Percentiles rank a stretch among this genome's conserved stretches.
Conservation (phyloP, 2,329 filamentous ascomycete genomes). For the Curvularia verruculosa region DNA sequence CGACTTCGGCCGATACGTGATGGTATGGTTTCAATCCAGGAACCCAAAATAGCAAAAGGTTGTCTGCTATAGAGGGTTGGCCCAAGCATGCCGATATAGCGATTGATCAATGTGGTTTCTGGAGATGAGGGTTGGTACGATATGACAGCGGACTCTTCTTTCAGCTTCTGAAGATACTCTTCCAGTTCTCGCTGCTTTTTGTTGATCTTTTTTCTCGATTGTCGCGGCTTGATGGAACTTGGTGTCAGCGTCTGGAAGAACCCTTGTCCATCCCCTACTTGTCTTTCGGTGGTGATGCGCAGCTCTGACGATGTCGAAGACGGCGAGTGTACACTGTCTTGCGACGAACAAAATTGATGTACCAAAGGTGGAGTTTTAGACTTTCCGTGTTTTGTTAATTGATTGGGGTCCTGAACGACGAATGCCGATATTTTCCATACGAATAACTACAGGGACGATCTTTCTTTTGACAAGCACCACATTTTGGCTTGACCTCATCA, state of each 20-base stretch:
- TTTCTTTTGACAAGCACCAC: conserved; percentile 36
- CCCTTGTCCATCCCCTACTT: conserved; percentile 32
- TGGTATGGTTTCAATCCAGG: conserved; percentile 39
- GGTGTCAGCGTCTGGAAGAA: conserved; percentile 36
- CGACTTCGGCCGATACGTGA: conserved; percentile 33
- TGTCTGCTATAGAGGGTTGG: conserved; percentile 17
- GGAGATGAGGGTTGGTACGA: conserved; percentile 21
- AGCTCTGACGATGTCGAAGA: conserved; percentile 18
- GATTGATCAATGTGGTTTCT: conserved; percentile 28
- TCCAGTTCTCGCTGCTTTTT: conserved; percentile 25
- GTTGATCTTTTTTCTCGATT: conserved; percentile 20
- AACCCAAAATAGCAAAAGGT: conserved; percentile 35
- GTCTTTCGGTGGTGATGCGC: conserved; percentile 26
- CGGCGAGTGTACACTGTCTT: conserved; percentile 1
- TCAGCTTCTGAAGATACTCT: conserved; percentile 21
- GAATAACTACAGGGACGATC: conserved; percentile 37
- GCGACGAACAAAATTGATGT: conserved; percentile 16
- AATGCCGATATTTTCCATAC: conserved; percentile 37
- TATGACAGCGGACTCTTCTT: conserved; percentile 12
- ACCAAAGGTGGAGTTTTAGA: conserved; percentile 22
- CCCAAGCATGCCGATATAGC: conserved; percentile 35
- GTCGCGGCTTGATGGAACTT: conserved; percentile 15
- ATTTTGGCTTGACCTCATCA: conserved; percentile 38
- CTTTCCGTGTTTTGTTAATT: conserved; percentile 39
- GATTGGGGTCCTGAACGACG: conserved; percentile 37